Evolutionary conservation across 2,329 filamentous ascomycete genomes (phyloP).

Genomic region (Ophiostoma himal-ulmi): DNA sequence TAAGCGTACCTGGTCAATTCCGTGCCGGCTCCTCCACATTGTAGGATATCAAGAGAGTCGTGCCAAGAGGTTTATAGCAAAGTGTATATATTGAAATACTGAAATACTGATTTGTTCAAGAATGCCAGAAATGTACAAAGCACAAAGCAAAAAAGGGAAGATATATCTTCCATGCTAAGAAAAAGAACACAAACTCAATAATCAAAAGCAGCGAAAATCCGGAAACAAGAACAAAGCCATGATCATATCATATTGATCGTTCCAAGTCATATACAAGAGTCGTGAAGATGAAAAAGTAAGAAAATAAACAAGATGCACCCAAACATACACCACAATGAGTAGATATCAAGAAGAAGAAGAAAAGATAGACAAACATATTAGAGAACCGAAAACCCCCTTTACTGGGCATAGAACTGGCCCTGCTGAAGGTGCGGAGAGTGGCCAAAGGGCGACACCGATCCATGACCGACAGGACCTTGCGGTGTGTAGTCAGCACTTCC

Average conservation of each 20-base stretch:
- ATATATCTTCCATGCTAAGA: neutral
- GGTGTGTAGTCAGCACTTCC: constrained; percentile 34
- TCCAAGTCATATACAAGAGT: neutral
- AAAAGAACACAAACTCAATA: neutral
- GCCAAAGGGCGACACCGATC: constrained; percentile 39
- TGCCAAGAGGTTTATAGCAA: neutral
- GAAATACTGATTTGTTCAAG: neutral
- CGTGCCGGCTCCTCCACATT: neutral
- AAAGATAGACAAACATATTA: neutral
- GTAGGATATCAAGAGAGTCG: too few species aligned
- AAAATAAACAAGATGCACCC: neutral
- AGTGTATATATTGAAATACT: neutral
- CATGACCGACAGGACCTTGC: constrained; percentile 38
- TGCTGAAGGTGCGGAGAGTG: constrained; percentile 39
- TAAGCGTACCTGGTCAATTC: too few species aligned
- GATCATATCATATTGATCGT: neutral
- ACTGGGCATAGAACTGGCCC: constrained; percentile 26
- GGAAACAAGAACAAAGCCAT: neutral
- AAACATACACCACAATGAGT: neutral
- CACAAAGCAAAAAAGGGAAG: neutral
- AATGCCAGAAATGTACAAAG: neutral
- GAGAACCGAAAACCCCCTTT: neutral
- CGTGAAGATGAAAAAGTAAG: neutral
- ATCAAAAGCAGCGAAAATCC: neutral
- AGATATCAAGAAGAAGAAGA: neutral